Conservation (phyloP, 1,284 basidiomycete genomes). For the Marasmius oreades region DNA sequence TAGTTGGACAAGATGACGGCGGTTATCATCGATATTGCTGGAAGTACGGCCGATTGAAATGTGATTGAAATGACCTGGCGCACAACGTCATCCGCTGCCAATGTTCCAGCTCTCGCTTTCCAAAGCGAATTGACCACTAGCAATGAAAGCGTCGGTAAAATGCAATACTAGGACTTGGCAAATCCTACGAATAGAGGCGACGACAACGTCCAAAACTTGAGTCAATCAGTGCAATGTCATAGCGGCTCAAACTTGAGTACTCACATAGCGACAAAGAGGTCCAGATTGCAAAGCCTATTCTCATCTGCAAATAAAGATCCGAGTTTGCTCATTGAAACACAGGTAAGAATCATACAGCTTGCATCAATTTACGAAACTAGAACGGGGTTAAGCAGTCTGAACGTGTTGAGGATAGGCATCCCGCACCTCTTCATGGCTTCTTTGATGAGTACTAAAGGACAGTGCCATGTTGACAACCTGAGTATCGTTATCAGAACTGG, state of each 20-base stretch:
- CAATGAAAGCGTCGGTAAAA: background rate
- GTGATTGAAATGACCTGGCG: slow-evolving; percentile 41
- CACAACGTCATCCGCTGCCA: slow-evolving; percentile 39
- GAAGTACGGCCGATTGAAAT: slow-evolving; percentile 46
- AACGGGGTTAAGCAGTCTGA: too few relatives aligned
- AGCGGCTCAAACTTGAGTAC: background rate
- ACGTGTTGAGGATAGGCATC: background rate
- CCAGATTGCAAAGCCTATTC: slow-evolving; percentile 39
- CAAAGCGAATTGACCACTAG: slow-evolving; percentile 41
- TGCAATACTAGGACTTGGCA: slow-evolving; percentile 10
- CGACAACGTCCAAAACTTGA: slow-evolving; percentile 35
- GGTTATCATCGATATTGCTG: slow-evolving; percentile 39
- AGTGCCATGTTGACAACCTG: background rate
- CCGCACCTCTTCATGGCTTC: background rate
- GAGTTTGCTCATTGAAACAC: background rate
- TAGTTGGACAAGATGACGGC: slow-evolving; percentile 39
- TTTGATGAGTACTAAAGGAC: background rate
- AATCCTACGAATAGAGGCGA: slow-evolving; percentile 37
- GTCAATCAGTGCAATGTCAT: background rate
- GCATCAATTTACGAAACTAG: background rate
- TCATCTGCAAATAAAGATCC: background rate
- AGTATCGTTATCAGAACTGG: background rate
- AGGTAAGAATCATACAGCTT: background rate
- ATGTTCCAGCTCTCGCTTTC: slow-evolving; percentile 40
- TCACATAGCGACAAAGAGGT: slow-evolving; percentile 36